Conservation (phyloP, 257 asterid genomes). For the Nicotiana sylvestris region DNA sequence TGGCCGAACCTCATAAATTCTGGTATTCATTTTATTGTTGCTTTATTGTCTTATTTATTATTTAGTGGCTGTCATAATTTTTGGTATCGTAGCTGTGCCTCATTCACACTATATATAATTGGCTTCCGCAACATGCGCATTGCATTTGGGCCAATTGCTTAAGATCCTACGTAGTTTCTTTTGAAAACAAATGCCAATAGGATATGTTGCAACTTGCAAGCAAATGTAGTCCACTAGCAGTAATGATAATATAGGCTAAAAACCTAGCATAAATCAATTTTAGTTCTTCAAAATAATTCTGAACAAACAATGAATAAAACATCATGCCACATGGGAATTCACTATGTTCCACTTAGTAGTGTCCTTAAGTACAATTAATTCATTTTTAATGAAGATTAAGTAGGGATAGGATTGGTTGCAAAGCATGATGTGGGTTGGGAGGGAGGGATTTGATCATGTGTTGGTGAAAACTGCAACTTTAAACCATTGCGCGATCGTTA, state of each 20-base stretch:
- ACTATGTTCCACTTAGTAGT: neutral
- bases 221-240: neutral
- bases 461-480: neutral
- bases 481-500: neutral
- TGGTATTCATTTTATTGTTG: too few species aligned
- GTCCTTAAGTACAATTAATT: neutral
- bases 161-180: neutral
- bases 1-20: too few species aligned
- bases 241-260: neutral
- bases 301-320: neutral
- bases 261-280: neutral
- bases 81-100: too few species aligned
- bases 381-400: neutral
- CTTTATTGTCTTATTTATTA: too few species aligned
- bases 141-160: neutral
- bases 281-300: neutral
- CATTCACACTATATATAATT: too few species aligned
- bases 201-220: neutral
- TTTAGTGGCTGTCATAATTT: too few species aligned
- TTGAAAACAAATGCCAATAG: neutral
- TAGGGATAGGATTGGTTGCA: neutral
- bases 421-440: neutral
- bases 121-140: too few species aligned
- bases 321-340: neutral
- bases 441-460: neutral